Percentiles rank a stretch among this genome's conserved stretches.
Conservation (phyloP, 192 early-diverging fungal genomes). For the Backusella psychrophila region DNA sequence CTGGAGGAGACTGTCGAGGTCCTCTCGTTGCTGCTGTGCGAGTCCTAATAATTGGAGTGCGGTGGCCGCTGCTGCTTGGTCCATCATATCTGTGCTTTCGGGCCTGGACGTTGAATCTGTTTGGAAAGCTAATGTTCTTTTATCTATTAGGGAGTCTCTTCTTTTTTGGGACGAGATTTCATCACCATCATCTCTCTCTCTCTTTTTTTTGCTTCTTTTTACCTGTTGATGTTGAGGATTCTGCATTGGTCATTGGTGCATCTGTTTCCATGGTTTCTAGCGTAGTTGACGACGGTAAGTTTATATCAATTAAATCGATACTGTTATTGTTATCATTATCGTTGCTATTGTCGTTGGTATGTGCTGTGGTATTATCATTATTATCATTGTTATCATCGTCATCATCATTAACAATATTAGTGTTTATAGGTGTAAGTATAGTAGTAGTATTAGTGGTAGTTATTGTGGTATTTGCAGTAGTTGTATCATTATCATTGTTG, state of each 20-base stretch:
- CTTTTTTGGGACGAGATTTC: too few relatives aligned
- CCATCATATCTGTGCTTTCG: conserved; percentile 15
- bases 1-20: background rate
- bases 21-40: background rate
- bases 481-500: background rate
- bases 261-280: background rate
- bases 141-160: background rate
- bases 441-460: background rate
- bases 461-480: too few relatives aligned
- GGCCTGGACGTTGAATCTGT: background rate
- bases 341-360: background rate
- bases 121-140: background rate
- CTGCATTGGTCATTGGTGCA: background rate
- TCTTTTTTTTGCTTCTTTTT: background rate
- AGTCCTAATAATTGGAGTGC: conserved; percentile 30
- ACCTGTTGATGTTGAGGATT: background rate
- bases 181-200: background rate
- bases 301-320: background rate
- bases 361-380: background rate
- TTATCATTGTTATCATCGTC: background rate
- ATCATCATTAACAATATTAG: background rate
- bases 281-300: background rate
- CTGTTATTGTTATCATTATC: background rate
- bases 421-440: background rate
- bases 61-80: conserved; percentile 27